A percentile compares a stretch with the other conserved stretches of the same genome.
These are phyloP conservation scores for Rusavskia elegans DNA, from an alignment of 495 filamentous ascomycete genomes.

Conservation along the genomic window DNA sequence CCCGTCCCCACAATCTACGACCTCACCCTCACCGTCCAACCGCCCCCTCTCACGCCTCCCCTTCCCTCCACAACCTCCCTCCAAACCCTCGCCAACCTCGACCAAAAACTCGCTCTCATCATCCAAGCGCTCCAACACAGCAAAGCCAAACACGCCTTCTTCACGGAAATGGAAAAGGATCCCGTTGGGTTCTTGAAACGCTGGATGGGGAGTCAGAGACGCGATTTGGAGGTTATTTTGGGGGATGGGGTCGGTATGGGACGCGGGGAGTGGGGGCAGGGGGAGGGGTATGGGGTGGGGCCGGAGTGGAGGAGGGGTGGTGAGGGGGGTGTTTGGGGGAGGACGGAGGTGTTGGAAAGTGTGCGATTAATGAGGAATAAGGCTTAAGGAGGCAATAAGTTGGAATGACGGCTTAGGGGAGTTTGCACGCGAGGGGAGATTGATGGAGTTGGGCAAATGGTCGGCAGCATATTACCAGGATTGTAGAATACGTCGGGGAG, in stretches of 20 bases:
- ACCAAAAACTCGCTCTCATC: constrained; percentile 70
- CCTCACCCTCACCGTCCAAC: constrained; percentile 53
- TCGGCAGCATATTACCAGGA: no score
- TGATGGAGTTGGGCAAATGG: no score
- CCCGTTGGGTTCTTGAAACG: constrained; percentile 64
- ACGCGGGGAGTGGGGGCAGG: constrained; percentile 46
- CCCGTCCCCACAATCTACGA: constrained; percentile 66
- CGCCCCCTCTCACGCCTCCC: constrained; percentile 56
- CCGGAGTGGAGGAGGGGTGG: constrained; percentile 45
- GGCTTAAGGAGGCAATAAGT: constrained; percentile 4
- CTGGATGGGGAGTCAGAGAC: constrained; percentile 76
- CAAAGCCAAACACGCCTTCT: constrained; percentile 76
- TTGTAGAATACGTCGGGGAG: no score
- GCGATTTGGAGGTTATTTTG: constrained; percentile 78
- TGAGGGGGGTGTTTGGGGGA: constrained; percentile 34
- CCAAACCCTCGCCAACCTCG: constrained; percentile 51
- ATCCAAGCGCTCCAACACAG: constrained; percentile 62
- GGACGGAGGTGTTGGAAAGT: constrained; percentile 10
- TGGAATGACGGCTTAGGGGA: no score
- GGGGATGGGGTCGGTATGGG: constrained; percentile 47
- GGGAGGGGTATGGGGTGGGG: constrained; percentile 28
- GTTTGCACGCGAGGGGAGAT: no score
- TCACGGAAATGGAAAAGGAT: constrained; percentile 57
- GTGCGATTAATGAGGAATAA: constrained; percentile 24
- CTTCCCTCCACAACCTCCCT: constrained; percentile 44